Evolutionary conservation across 2,329 filamentous ascomycete species (phyloP).

Genomic region (Mycosphaerella arachidis): DNA sequence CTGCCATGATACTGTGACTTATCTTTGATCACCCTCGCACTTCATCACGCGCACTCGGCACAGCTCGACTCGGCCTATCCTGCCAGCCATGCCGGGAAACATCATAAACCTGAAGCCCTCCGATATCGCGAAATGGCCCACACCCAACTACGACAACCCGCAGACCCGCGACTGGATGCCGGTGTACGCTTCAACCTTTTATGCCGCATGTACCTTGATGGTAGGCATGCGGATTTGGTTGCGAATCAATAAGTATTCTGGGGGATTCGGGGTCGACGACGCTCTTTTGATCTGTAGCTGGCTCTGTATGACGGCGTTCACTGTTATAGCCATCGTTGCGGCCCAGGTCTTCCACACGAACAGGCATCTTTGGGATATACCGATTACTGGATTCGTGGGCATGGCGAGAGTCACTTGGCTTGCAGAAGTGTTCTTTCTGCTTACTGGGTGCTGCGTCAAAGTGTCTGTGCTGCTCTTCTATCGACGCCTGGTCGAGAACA

Average conservation of each 20-base stretch:
- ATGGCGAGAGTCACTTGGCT: conserved; percentile 32
- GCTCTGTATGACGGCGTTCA: conserved; percentile 24
- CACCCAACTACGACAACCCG: conserved; percentile 30
- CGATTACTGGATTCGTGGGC: conserved; percentile 11
- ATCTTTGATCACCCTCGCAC: not conserved
- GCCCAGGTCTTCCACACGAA: conserved; percentile 29
- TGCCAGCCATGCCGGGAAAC: conserved; percentile 25
- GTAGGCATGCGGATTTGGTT: conserved; percentile 28
- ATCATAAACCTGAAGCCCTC: conserved; percentile 25
- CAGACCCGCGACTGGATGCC: conserved; percentile 31
- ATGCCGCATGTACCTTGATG: conserved; percentile 25
- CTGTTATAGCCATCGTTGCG: conserved; percentile 19
- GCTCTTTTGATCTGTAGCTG: conserved; percentile 22
- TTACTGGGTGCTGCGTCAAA: conserved; percentile 34
- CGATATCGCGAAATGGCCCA: conserved; percentile 32
- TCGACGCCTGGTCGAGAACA: conserved; percentile 36
- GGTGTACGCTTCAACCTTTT: conserved; percentile 27
- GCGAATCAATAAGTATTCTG: conserved; percentile 25
- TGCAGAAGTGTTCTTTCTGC: conserved; percentile 32
- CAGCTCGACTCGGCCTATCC: not conserved
- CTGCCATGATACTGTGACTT: not conserved
- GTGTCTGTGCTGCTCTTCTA: conserved; percentile 41
- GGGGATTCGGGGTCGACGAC: conserved; percentile 33
- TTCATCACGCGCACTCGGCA: not conserved
- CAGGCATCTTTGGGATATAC: conserved; percentile 37